A percentile compares a stretch with the other conserved stretches of the same genome.
phyloP scores from a whole-genome alignment of 352 stramenopile genomes.

The Phytophthora lateralis region DNA sequence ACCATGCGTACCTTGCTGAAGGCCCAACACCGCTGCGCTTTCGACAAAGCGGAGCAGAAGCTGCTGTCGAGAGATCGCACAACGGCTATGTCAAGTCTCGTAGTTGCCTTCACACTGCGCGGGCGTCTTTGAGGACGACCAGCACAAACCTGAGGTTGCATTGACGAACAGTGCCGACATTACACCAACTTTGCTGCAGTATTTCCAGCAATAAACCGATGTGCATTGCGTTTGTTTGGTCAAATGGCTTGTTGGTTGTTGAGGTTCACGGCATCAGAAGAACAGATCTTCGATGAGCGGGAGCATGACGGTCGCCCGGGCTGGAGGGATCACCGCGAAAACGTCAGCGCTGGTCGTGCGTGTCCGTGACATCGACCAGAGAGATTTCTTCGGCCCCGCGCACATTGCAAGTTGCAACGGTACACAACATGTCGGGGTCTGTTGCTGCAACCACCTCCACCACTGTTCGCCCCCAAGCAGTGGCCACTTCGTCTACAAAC shows the following conservation, averaged over 20 bases:
- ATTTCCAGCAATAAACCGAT: neutral
- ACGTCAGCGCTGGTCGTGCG: neutral
- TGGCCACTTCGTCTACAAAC: conserved; percentile 15
- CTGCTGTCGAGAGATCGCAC: conserved; percentile 44
- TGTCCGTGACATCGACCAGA: neutral
- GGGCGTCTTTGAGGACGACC: conserved; percentile 5
- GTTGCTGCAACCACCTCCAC: neutral
- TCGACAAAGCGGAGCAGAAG: conserved; percentile 60
- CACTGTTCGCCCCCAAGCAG: neutral
- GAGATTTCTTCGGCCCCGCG: neutral
- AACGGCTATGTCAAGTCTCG: conserved; percentile 1
- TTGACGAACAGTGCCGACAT: neutral
- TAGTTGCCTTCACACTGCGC: neutral
- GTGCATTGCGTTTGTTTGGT: no score
- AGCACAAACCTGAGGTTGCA: neutral
- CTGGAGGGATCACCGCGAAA: neutral
- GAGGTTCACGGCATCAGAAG: neutral
- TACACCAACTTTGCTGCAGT: neutral
- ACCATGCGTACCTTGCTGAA: conserved; percentile 68
- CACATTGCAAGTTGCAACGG: neutral
- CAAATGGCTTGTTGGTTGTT: neutral
- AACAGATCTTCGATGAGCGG: neutral
- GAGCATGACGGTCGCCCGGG: neutral
- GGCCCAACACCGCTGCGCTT: conserved; percentile 67
- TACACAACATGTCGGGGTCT: neutral